These are phyloP conservation scores for Globomyces pollinis-pini DNA, from an alignment of 192 early-diverging fungal species.

Conservation along the genomic window DNA sequence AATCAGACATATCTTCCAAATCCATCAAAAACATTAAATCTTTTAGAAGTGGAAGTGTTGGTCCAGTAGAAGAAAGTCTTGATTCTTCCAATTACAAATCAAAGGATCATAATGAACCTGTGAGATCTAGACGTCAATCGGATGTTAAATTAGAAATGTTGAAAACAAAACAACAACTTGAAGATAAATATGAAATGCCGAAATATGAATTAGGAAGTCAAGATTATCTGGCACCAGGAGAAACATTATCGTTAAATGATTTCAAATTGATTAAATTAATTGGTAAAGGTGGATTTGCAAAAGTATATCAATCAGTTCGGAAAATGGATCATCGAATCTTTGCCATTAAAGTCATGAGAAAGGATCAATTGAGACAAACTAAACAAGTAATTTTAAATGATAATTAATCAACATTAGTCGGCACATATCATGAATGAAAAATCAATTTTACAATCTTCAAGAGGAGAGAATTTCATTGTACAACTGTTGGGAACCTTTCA, in stretches of 20 bases:
- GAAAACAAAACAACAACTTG: too few species aligned
- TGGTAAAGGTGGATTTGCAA: conserved; percentile 86
- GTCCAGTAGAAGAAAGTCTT: too few species aligned
- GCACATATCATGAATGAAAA: conserved; percentile 7
- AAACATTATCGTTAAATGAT: conserved; percentile 45
- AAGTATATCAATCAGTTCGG: conserved; percentile 76
- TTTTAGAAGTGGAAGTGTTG: too few species aligned
- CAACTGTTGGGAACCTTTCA: conserved; percentile 35
- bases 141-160: too few species aligned
- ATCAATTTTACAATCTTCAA: not conserved
- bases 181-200: too few species aligned
- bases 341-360: conserved; percentile 88
- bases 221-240: too few species aligned
- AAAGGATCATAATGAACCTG: too few species aligned
- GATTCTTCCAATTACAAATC: too few species aligned
- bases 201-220: too few species aligned
- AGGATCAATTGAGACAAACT: conserved; percentile 75
- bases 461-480: conserved; percentile 31
- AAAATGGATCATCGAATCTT: conserved; percentile 61
- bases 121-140: too few species aligned
- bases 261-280: conserved; percentile 72
- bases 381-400: conserved; percentile 52
- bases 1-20: too few species aligned
- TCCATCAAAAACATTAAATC: too few species aligned
- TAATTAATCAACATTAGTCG: not conserved